phyloP scores from a whole-genome alignment of 2,329 filamentous ascomycete genomes.

The Phaeomoniella chlamydospora region DNA sequence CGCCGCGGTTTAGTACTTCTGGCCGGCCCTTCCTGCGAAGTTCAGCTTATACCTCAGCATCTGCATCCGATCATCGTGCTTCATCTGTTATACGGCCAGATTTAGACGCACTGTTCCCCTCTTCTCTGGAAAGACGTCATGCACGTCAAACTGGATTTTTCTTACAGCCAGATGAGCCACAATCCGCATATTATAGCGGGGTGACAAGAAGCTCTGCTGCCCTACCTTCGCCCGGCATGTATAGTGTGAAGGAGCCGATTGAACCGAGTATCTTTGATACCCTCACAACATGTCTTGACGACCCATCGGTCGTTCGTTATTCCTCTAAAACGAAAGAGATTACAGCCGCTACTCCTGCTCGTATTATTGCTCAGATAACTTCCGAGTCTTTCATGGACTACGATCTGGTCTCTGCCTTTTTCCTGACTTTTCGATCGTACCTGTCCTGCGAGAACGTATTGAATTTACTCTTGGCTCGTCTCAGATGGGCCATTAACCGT shows the following conservation, averaged over 20 bases:
- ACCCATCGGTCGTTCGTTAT: constrained; percentile 71
- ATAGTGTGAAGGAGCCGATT: constrained; percentile 47
- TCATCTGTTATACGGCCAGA: not conserved
- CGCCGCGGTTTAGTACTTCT: constrained; percentile 61
- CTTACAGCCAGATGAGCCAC: constrained; percentile 21
- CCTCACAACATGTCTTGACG: constrained; percentile 69
- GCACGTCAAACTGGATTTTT: constrained; percentile 4
- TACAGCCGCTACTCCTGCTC: constrained; percentile 74
- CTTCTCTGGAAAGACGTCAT: not conserved
- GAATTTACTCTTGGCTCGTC: constrained; percentile 67
- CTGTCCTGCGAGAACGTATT: constrained; percentile 63
- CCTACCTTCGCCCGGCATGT: constrained; percentile 25
- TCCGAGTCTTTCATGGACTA: constrained; percentile 94
- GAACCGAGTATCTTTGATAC: constrained; percentile 57
- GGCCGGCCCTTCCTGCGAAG: constrained; percentile 66
- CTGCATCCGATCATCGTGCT: constrained; percentile 24
- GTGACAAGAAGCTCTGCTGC: constrained; percentile 16
- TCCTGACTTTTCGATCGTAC: constrained; percentile 85
- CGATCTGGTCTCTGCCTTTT: constrained; percentile 93
- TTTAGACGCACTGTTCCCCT: constrained; percentile 1
- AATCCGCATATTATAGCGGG: constrained; percentile 15
- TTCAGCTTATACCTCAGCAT: constrained; percentile 58
- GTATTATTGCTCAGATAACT: constrained; percentile 90
- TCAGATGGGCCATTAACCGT: constrained; percentile 73
- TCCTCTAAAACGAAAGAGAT: constrained; percentile 57